These are phyloP conservation scores for Laguncularia racemosa DNA, from an alignment of 345 rosid genomes.

Conservation along the genomic window DNA sequence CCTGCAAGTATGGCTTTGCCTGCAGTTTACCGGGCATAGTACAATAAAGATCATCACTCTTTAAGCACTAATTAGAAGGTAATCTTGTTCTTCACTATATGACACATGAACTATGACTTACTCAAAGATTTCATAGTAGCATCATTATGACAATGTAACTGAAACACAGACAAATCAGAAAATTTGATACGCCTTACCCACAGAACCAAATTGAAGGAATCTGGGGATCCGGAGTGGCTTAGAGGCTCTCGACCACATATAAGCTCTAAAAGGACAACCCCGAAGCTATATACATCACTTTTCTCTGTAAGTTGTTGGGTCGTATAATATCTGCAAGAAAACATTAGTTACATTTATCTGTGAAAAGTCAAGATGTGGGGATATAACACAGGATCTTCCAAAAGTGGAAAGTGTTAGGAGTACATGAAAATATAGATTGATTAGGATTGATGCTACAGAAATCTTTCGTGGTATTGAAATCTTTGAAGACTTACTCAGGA, in stretches of 20 bases:
- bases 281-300: constrained; percentile 89
- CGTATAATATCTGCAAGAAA: constrained; percentile 73
- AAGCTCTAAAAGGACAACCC: constrained; percentile 83
- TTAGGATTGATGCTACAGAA: too few species aligned
- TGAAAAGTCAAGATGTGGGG: too few species aligned
- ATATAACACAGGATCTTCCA: too few species aligned
- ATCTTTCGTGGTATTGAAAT: not conserved
- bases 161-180: not conserved
- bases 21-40: constrained; percentile 21
- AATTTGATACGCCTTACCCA: constrained; percentile 39
- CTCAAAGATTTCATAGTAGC: not conserved
- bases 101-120: not conserved
- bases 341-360: too few species aligned
- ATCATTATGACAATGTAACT: not conserved
- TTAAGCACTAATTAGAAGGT: not conserved
- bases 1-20: constrained; percentile 92
- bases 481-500: constrained; percentile 54
- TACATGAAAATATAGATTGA: not conserved
- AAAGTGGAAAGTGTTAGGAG: too few species aligned
- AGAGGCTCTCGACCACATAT: constrained; percentile 91
- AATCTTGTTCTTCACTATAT: not conserved
- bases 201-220: constrained; percentile 87
- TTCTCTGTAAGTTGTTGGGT: constrained; percentile 89
- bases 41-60: not conserved
- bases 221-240: constrained; percentile 71